These are phyloP conservation scores for Candida lessepsii DNA, from an alignment of 805 yeast species.

Conservation along the genomic window DNA sequence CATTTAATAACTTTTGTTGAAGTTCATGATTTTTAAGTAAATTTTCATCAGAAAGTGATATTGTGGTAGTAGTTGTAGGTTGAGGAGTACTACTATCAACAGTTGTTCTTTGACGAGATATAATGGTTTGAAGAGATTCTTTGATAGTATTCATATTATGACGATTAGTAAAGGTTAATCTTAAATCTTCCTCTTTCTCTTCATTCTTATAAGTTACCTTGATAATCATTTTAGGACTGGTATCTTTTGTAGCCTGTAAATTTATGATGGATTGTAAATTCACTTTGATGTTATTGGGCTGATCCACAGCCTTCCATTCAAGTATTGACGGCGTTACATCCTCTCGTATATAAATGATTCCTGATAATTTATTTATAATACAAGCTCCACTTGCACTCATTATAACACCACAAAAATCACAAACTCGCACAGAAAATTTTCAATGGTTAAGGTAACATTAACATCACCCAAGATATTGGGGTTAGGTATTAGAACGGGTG, in stretches of 20 bases:
- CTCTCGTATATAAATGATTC: slow-evolving; percentile 41
- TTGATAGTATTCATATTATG: slow-evolving; percentile 75
- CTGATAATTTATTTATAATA: slow-evolving; percentile 39
- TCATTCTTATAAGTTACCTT: slow-evolving; percentile 49
- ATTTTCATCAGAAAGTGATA: slow-evolving; percentile 39
- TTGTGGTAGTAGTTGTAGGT: slow-evolving; percentile 14
- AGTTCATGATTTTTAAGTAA: slow-evolving; percentile 69
- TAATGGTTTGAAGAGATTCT: slow-evolving; percentile 62
- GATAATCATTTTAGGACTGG: slow-evolving; percentile 65
- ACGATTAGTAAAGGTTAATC: slow-evolving; percentile 66
- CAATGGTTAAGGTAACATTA: not conserved
- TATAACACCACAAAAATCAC: not conserved
- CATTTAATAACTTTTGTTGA: slow-evolving; percentile 74
- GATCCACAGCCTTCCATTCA: slow-evolving; percentile 46
- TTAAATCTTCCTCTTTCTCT: slow-evolving; percentile 25
- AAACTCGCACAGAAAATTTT: slow-evolving; percentile 6
- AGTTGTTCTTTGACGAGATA: slow-evolving; percentile 62
- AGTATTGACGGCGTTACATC: slow-evolving; percentile 41
- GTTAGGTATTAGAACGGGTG: not conserved
- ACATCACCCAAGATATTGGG: not conserved
- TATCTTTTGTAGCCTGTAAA: slow-evolving; percentile 69
- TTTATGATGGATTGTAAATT: slow-evolving; percentile 37
- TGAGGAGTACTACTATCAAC: slow-evolving; percentile 35
- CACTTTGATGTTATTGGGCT: slow-evolving; percentile 29
- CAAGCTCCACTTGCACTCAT: slow-evolving; percentile 34